These are phyloP conservation scores for Plenodomus lindquistii DNA, from an alignment of 2,329 filamentous ascomycete species.

Conservation along the genomic window DNA sequence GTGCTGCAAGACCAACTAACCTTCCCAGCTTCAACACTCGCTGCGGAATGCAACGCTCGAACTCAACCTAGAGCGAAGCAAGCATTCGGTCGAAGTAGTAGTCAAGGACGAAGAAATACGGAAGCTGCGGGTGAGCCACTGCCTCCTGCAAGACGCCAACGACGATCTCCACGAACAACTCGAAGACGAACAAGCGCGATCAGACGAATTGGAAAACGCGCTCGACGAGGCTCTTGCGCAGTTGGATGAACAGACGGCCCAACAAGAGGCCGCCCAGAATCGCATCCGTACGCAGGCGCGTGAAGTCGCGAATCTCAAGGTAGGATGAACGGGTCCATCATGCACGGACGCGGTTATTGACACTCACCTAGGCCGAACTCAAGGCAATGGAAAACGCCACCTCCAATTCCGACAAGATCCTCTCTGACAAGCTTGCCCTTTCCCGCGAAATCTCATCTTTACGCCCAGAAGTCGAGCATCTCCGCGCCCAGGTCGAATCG, in stretches of 20 bases:
- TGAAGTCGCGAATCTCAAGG: conserved; percentile 62
- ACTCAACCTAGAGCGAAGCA: conserved; percentile 67
- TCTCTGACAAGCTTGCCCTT: conserved; percentile 67
- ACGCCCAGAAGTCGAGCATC: conserved; percentile 65
- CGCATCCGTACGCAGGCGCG: conserved; percentile 57
- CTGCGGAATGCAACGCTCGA: conserved; percentile 64
- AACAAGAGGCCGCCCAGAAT: conserved; percentile 51
- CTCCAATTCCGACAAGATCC: conserved; percentile 70
- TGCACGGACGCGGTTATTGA: conserved; percentile 6
- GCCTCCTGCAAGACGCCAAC: conserved; percentile 74
- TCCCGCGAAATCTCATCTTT: conserved; percentile 62
- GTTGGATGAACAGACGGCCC: conserved; percentile 53
- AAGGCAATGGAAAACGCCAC: conserved; percentile 68
- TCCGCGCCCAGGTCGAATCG: conserved; percentile 60
- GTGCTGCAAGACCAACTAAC: conserved; percentile 14
- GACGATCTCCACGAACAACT: conserved; percentile 68
- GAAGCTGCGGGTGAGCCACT: conserved; percentile 65
- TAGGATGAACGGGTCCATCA: conserved; percentile 36
- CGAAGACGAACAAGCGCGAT: conserved; percentile 61
- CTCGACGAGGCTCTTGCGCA: conserved; percentile 54
- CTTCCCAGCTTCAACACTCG: conserved; percentile 52
- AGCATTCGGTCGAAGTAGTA: conserved; percentile 68
- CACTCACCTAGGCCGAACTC: conserved; percentile 65
- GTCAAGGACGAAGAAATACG: conserved; percentile 76
- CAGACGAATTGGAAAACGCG: conserved; percentile 58